Evolutionary conservation across 495 filamentous ascomycete species (phyloP).

Genomic region (Penicillium verhagenii): DNA sequence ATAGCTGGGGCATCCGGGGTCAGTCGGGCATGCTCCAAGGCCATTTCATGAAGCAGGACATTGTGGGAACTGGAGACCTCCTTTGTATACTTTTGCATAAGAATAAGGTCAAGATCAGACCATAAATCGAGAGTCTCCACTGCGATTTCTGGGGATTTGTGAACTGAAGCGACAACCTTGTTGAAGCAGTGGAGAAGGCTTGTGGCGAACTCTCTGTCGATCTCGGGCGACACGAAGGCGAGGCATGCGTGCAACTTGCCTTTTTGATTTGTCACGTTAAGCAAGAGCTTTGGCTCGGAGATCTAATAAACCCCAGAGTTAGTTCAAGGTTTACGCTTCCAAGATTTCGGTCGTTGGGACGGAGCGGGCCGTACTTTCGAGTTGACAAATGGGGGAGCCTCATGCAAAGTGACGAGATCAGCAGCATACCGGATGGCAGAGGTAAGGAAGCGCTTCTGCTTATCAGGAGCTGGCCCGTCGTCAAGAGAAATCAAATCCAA

Average conservation of each 20-base stretch:
- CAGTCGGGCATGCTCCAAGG: background rate
- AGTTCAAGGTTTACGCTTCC: too few species aligned
- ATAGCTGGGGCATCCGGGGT: conserved; percentile 12
- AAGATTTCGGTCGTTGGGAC: too few species aligned
- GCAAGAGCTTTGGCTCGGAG: background rate
- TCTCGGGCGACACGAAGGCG: background rate
- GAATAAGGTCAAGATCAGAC: background rate
- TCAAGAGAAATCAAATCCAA: background rate
- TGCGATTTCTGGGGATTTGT: background rate
- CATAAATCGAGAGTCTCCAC: background rate
- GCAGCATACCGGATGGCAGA: background rate
- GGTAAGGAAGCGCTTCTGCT: background rate
- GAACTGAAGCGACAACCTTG: background rate
- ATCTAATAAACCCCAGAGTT: too few species aligned
- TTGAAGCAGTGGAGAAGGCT: background rate
- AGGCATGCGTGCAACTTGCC: background rate
- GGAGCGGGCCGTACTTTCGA: background rate
- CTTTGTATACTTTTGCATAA: background rate
- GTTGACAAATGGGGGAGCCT: background rate
- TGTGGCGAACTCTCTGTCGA: background rate
- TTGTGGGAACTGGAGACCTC: background rate
- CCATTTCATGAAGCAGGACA: background rate
- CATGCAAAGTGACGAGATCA: background rate
- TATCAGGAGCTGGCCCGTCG: background rate
- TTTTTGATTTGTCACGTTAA: background rate